Evolutionary conservation across 768 basidiomycete genomes (phyloP).

Genomic region (Xerocomellus intermedius): DNA sequence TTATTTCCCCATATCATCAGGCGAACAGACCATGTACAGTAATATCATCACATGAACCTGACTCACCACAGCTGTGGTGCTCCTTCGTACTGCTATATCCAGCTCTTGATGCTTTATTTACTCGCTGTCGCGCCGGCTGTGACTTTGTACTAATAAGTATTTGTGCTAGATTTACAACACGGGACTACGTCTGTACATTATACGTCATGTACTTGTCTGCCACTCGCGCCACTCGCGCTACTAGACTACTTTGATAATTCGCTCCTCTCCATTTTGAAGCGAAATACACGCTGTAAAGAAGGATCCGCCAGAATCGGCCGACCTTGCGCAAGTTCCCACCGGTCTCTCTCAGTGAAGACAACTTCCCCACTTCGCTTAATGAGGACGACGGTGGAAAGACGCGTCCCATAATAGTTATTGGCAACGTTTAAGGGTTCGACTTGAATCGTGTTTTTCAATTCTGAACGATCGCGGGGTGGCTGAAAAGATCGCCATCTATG

Average conservation of each 20-base stretch:
- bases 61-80: background rate
- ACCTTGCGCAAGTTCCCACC: conserved; percentile 52
- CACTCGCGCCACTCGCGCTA: conserved; percentile 12
- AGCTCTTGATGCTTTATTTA: conserved; percentile 25
- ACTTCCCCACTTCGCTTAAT: conserved; percentile 58
- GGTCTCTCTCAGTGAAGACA: conserved; percentile 69
- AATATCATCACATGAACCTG: conserved; percentile 52
- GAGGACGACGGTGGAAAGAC: conserved; percentile 70
- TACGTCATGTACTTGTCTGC: conserved; percentile 33
- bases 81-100: conserved; percentile 4
- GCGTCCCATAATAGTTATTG: conserved; percentile 57
- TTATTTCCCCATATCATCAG: conserved; percentile 61
- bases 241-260: conserved; percentile 23
- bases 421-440: conserved; percentile 47
- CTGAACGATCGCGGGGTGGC: conserved; percentile 48
- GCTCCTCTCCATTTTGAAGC: conserved; percentile 38
- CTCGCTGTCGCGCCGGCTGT: conserved; percentile 31
- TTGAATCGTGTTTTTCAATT: conserved; percentile 62
- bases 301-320: conserved; percentile 39
- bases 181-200: conserved; percentile 30
- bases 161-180: conserved; percentile 30
- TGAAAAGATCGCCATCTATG: conserved; percentile 31
- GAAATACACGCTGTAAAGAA: conserved; percentile 49
- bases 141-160: conserved; percentile 28
- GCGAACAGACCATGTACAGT: conserved; percentile 55